Conservation (phyloP, 768 basidiomycete genomes). For the Infundibulicybe gibba region DNA sequence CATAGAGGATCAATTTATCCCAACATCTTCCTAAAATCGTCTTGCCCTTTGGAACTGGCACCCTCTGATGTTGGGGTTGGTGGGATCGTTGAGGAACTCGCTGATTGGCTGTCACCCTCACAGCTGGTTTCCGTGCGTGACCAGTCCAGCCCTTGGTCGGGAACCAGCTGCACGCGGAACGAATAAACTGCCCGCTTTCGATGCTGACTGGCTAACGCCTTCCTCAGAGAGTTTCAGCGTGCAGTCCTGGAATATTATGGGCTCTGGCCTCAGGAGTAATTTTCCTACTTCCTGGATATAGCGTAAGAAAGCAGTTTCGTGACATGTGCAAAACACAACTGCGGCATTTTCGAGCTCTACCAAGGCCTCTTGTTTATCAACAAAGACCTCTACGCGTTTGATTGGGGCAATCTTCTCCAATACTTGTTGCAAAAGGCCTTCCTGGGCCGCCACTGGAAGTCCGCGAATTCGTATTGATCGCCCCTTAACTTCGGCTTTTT, state of each 20-base stretch:
- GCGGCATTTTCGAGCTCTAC: constrained; percentile 65
- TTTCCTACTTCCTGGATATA: constrained; percentile 74
- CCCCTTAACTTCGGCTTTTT: constrained; percentile 51
- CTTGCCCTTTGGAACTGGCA: constrained; percentile 53
- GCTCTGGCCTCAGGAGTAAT: constrained; percentile 66
- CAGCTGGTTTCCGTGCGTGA: constrained; percentile 39
- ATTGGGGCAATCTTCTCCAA: constrained; percentile 75
- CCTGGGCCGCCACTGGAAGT: constrained; percentile 76
- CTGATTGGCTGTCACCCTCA: constrained; percentile 9
- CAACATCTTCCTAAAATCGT: constrained; percentile 86
- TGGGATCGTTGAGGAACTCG: constrained; percentile 11
- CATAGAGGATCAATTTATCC: constrained; percentile 8
- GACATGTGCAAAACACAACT: constrained; percentile 32
- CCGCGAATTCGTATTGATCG: constrained; percentile 76
- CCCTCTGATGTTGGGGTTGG: constrained; percentile 14
- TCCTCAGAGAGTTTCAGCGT: constrained; percentile 61
- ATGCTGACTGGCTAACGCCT: constrained; percentile 25
- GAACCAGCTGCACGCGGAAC: constrained; percentile 64
- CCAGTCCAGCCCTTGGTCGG: constrained; percentile 70
- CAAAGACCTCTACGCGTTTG: constrained; percentile 73
- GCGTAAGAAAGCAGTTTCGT: background rate
- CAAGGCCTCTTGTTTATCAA: constrained; percentile 54
- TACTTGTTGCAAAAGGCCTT: constrained; percentile 87
- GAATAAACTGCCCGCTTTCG: constrained; percentile 47
- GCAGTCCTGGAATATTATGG: constrained; percentile 66